Evolutionary conservation across 1,284 basidiomycete genomes (phyloP).

Genomic region (Rhodotorula sp.): DNA sequence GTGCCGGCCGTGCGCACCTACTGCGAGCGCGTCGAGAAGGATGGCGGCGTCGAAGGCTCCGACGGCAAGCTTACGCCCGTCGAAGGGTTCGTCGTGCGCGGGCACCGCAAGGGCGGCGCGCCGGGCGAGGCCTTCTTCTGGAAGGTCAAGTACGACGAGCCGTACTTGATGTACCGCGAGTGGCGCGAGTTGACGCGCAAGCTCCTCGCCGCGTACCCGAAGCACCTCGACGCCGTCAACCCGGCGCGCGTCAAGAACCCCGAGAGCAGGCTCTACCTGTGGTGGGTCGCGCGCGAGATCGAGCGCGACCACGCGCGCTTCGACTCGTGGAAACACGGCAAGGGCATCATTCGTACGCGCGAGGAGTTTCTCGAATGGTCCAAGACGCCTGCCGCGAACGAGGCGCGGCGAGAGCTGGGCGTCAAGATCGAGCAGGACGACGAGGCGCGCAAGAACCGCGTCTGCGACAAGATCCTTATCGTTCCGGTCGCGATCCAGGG

Average conservation of each 20-base stretch:
- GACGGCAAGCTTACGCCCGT: conserved; percentile 72
- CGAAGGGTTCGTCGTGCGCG: conserved; percentile 93
- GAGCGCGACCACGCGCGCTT: conserved; percentile 65
- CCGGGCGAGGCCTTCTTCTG: conserved; percentile 88
- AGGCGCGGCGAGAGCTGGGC: conserved; percentile 43
- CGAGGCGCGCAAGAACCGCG: conserved; percentile 33
- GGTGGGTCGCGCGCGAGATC: conserved; percentile 69
- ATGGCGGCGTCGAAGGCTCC: conserved; percentile 60
- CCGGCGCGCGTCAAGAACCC: conserved; percentile 48
- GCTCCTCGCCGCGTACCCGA: conserved; percentile 57
- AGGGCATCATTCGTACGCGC: conserved; percentile 80
- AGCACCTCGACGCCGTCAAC: conserved; percentile 26
- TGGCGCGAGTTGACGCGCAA: conserved; percentile 92
- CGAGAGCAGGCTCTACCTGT: conserved; percentile 53
- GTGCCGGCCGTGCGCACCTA: conserved; percentile 65
- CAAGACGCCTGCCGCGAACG: conserved; percentile 52
- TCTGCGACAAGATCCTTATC: conserved; percentile 58
- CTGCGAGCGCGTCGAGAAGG: conserved; percentile 58
- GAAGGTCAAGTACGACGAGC: conserved; percentile 99
- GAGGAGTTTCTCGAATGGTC: conserved; percentile 76
- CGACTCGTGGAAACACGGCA: conserved; percentile 65
- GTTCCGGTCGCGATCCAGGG: conserved; percentile 89
- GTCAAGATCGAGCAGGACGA: conserved; percentile 34
- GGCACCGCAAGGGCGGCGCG: conserved; percentile 31
- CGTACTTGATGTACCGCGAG: conserved; percentile 97